Evolutionary conservation across 371 early-diverging fungal species (phyloP).

Genomic region (Saksenaea vasiformis): DNA sequence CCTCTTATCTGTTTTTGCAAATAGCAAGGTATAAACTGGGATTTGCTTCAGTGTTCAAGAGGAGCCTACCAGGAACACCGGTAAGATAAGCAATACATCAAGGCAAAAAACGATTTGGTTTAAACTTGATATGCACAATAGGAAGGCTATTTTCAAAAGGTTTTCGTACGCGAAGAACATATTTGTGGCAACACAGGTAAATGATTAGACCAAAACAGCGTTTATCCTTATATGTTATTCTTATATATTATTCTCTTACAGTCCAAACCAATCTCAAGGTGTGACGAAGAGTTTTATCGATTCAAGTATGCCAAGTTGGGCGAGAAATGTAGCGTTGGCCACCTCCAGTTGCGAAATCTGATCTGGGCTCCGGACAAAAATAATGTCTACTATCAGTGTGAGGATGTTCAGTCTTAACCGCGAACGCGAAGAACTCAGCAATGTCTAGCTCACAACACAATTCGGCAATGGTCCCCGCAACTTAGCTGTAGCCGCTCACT

Average conservation of each 20-base stretch:
- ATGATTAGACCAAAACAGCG: neutral
- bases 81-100: conserved; percentile 14
- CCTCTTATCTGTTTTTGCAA: neutral
- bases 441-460: conserved; percentile 46
- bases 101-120: neutral
- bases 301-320: conserved; percentile 43
- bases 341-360: conserved; percentile 81
- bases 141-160: neutral
- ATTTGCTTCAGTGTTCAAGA: conserved; percentile 22
- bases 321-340: conserved; percentile 46
- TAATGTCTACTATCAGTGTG: conserved; percentile 69
- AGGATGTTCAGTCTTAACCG: conserved; percentile 13
- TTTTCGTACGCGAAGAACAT: neutral
- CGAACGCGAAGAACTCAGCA: neutral
- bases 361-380: conserved; percentile 74
- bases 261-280: neutral
- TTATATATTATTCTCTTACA: neutral
- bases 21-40: conserved; percentile 49
- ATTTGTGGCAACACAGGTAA: neutral
- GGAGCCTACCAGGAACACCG: conserved; percentile 30
- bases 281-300: conserved; percentile 34
- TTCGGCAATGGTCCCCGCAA: conserved; percentile 71
- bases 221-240: neutral
- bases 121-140: neutral
- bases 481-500: conserved; percentile 32